Percentiles rank a stretch among this genome's conserved stretches.
Evolutionary conservation across 768 basidiomycete genomes (phyloP).

Genomic region (Boletus bicolor): DNA sequence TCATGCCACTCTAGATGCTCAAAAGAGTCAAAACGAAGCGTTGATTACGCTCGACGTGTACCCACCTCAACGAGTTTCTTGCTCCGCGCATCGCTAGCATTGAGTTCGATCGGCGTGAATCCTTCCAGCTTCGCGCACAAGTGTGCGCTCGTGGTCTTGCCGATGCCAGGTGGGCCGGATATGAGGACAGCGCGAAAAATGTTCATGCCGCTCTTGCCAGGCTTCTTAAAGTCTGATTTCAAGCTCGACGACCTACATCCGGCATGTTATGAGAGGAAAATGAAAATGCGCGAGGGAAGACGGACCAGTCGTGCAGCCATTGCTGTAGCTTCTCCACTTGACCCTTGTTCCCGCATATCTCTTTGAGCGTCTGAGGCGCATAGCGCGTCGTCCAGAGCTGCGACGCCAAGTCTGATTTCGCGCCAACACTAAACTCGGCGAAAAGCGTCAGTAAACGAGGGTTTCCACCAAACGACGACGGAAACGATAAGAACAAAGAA

Average conservation of each 20-base stretch:
- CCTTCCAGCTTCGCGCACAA: constrained; percentile 87
- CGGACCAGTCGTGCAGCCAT: constrained; percentile 89
- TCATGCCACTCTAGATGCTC: constrained; percentile 69
- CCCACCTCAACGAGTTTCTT: constrained; percentile 93
- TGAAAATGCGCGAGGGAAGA: background rate
- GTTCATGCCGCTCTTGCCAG: constrained; percentile 88
- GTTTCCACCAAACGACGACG: background rate
- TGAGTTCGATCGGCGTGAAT: constrained; percentile 90
- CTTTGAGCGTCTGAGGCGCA: constrained; percentile 82
- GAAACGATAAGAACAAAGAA: background rate
- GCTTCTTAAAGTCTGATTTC: constrained; percentile 85
- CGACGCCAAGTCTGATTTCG: constrained; percentile 44
- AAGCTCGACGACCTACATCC: constrained; percentile 63
- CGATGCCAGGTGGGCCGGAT: constrained; percentile 94
- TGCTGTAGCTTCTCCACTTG: constrained; percentile 82
- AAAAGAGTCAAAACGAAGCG: background rate
- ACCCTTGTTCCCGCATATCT: constrained; percentile 94
- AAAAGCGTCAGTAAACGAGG: background rate
- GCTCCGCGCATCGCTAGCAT: constrained; percentile 92
- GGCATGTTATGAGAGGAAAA: too few species aligned
- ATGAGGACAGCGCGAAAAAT: constrained; percentile 84
- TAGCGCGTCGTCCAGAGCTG: constrained; percentile 97
- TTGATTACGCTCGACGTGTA: too few species aligned
- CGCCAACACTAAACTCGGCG: constrained; percentile 15
- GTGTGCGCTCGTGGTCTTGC: constrained; percentile 96